A percentile compares a stretch with the other conserved stretches of the same genome.
Conservation (phyloP, 805 yeast species). For the Lachancea waltii region DNA sequence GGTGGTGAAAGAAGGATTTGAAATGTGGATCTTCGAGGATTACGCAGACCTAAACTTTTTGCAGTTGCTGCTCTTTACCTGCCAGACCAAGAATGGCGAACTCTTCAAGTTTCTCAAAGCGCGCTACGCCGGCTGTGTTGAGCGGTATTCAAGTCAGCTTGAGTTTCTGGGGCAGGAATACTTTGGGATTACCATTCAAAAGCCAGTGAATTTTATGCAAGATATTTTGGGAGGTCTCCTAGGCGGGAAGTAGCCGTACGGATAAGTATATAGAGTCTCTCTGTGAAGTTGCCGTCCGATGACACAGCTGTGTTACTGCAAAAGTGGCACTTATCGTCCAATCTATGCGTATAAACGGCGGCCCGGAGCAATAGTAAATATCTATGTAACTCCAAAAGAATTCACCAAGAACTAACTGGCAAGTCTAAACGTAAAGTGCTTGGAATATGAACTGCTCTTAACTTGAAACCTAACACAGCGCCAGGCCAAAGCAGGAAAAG, state of each 20-base stretch:
- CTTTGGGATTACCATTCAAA: constrained; percentile 51
- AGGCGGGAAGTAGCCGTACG: no score
- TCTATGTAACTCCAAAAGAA: no score
- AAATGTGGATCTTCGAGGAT: constrained; percentile 34
- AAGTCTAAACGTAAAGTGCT: no score
- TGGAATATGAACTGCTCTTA: no score
- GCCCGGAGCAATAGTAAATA: no score
- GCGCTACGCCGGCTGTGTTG: constrained; percentile 38
- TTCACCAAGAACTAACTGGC: no score
- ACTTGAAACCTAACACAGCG: no score
- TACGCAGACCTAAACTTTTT: constrained; percentile 56
- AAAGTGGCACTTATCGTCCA: no score
- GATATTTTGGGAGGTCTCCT: constrained; percentile 71
- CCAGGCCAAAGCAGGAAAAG: no score
- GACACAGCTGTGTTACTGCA: no score
- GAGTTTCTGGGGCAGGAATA: constrained; percentile 54
- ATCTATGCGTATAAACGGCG: no score
- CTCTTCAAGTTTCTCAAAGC: constrained; percentile 47
- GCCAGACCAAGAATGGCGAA: constrained; percentile 47
- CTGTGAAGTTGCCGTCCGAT: no score
- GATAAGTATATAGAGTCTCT: not conserved
- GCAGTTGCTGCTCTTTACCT: constrained; percentile 55
- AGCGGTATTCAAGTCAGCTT: constrained; percentile 36
- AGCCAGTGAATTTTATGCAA: constrained; percentile 52
- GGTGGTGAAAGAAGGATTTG: constrained; percentile 27